These are phyloP conservation scores for Scortechinia acanthostroma DNA, from an alignment of 2,329 filamentous ascomycete species.

Conservation along the genomic window DNA sequence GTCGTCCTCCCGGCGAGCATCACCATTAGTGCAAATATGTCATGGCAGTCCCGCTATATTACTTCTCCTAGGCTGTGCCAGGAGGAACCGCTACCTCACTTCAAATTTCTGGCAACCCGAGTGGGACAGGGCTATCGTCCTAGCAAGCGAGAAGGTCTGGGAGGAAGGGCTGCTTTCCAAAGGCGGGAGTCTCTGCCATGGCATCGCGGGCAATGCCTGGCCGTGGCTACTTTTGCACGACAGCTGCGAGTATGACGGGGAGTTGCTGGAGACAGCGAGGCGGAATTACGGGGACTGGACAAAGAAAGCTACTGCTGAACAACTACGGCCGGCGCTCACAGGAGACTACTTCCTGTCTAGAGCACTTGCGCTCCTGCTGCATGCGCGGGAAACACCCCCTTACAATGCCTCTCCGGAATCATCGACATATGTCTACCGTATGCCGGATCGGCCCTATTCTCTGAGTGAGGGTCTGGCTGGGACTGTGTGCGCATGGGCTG, in stretches of 20 bases:
- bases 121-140: conserved; percentile 22
- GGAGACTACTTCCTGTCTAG: conserved; percentile 24
- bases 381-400: conserved; percentile 23
- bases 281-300: background rate
- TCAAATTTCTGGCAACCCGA: conserved; percentile 20
- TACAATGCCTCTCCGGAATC: conserved; percentile 12
- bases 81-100: conserved; percentile 15
- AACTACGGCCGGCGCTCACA: conserved; percentile 11
- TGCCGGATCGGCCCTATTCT: conserved; percentile 26
- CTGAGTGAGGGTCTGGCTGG: conserved; percentile 28
- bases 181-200: conserved; percentile 28
- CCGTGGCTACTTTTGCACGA: conserved; percentile 23
- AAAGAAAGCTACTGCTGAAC: conserved; percentile 9
- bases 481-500: conserved; percentile 27
- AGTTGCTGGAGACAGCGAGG: background rate
- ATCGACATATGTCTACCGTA: conserved; percentile 19
- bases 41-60: conserved; percentile 27
- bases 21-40: conserved; percentile 26
- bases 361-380: conserved; percentile 23
- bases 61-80: conserved; percentile 19
- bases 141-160: conserved; percentile 24
- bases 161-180: conserved; percentile 28
- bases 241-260: conserved; percentile 18
- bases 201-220: conserved; percentile 29
- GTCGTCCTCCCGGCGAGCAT: conserved; percentile 8